Percentiles rank a stretch among this genome's conserved stretches.
phyloP scores from a whole-genome alignment of 768 basidiomycete genomes.

The Amanita pallidorosea region DNA sequence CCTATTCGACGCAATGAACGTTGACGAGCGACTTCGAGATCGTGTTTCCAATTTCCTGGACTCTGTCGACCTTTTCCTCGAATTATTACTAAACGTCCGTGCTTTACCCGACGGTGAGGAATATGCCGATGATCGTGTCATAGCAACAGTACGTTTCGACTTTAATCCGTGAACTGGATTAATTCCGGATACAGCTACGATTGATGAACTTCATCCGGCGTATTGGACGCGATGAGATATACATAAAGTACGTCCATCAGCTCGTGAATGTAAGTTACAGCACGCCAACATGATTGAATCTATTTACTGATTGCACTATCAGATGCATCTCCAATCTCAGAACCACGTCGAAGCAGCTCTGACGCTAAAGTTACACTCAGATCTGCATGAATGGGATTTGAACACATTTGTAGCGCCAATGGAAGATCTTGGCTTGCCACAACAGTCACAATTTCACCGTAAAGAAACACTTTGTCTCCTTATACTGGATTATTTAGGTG shows the following conservation, averaged over 20 bases:
- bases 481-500: slow-evolving; percentile 90
- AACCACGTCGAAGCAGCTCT: slow-evolving; percentile 91
- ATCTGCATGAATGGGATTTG: slow-evolving; percentile 86
- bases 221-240: slow-evolving; percentile 88
- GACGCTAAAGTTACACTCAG: slow-evolving; percentile 88
- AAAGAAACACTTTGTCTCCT: slow-evolving; percentile 88
- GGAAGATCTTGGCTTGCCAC: slow-evolving; percentile 82
- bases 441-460: slow-evolving; percentile 88
- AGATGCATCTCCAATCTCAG: slow-evolving; percentile 85
- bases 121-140: slow-evolving; percentile 89
- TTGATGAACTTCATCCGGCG: slow-evolving; percentile 91
- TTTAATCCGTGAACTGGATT: slow-evolving; percentile 8
- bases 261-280: slow-evolving; percentile 68
- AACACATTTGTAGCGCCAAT: slow-evolving; percentile 75
- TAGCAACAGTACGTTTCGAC: slow-evolving; percentile 57
- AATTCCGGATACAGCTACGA: slow-evolving; percentile 41
- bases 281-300: not conserved
- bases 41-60: slow-evolving; percentile 77
- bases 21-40: slow-evolving; percentile 69
- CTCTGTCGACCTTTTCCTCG: slow-evolving; percentile 87
- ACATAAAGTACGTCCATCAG: slow-evolving; percentile 93
- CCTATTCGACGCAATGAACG: slow-evolving; percentile 77
- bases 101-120: slow-evolving; percentile 89
- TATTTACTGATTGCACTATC: not conserved
- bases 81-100: slow-evolving; percentile 77